phyloP scores from a whole-genome alignment of 176 grass and related monocot species.

The Musa acuminata region DNA sequence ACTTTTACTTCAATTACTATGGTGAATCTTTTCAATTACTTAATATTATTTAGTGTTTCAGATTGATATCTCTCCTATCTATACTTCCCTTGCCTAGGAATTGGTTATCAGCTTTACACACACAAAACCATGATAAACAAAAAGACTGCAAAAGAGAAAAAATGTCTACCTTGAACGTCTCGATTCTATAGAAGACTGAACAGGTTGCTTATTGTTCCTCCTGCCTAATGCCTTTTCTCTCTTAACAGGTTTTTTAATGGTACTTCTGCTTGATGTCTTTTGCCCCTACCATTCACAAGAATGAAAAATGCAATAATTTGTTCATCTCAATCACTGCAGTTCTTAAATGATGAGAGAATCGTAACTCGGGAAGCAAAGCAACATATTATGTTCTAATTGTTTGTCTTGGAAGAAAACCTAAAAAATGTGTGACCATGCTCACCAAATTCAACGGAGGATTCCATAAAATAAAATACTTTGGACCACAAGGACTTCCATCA shows the following conservation, averaged over 20 bases:
- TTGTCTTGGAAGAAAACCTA: not conserved
- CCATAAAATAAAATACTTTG: constrained; percentile 90
- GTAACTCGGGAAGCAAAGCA: not conserved
- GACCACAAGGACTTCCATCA: constrained; percentile 75
- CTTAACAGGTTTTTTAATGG: constrained; percentile 32
- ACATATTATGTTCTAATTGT: not conserved
- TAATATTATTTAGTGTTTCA: not conserved
- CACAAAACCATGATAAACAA: not conserved
- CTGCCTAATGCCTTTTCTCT: constrained; percentile 7
- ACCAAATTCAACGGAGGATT: constrained; percentile 48
- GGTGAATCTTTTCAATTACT: not conserved
- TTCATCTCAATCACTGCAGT: not conserved
- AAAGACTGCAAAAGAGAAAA: not conserved
- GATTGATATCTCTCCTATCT: not conserved
- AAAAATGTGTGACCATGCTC: constrained; percentile 21
- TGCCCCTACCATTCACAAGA: constrained; percentile 18
- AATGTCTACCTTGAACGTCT: constrained; percentile 47
- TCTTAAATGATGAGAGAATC: not conserved
- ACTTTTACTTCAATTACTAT: not conserved
- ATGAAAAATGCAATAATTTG: constrained; percentile 2
- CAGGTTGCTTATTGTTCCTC: constrained; percentile 19
- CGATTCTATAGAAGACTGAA: constrained; percentile 32
- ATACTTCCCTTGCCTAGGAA: not conserved
- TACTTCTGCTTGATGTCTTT: not conserved
- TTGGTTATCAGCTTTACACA: not conserved